phyloP scores from a whole-genome alignment of 805 yeast species.

The Komagataella phaffii region DNA sequence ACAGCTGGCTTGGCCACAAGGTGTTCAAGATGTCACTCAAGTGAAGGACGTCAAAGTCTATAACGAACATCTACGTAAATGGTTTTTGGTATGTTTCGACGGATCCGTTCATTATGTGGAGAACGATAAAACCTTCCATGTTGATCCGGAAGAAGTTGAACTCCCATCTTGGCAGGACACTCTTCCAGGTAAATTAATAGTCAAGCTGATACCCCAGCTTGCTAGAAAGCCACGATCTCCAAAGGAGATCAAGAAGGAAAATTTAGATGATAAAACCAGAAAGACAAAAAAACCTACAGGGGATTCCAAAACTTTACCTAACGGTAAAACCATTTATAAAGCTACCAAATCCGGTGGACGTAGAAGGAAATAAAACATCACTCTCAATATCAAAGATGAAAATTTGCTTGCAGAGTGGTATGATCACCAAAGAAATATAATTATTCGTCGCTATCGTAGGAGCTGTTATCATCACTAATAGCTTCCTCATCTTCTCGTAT shows the following conservation, averaged over 20 bases:
- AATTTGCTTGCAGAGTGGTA: neutral
- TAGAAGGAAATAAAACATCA: constrained; percentile 3
- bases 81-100: constrained; percentile 27
- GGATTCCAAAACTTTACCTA: constrained; percentile 37
- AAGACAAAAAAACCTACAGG: constrained; percentile 23
- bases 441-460: constrained; percentile 3
- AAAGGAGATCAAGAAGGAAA: constrained; percentile 3
- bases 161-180: constrained; percentile 2
- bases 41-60: constrained; percentile 29
- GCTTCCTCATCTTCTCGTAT: neutral
- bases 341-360: neutral
- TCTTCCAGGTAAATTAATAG: constrained; percentile 3
- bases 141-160: neutral
- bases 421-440: neutral
- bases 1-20: constrained; percentile 38
- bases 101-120: neutral
- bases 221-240: neutral
- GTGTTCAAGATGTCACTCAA: constrained; percentile 23
- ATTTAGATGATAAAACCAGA: constrained; percentile 9
- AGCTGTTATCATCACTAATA: neutral
- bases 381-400: neutral
- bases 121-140: neutral
- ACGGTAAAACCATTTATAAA: constrained; percentile 39
- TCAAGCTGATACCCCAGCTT: neutral
- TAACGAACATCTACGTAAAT: constrained; percentile 29